Evolutionary conservation across 352 stramenopile species (phyloP), one percentile per base, ranked within the genome.

Genomic region (Phytophthora citrophthora): DNA sequence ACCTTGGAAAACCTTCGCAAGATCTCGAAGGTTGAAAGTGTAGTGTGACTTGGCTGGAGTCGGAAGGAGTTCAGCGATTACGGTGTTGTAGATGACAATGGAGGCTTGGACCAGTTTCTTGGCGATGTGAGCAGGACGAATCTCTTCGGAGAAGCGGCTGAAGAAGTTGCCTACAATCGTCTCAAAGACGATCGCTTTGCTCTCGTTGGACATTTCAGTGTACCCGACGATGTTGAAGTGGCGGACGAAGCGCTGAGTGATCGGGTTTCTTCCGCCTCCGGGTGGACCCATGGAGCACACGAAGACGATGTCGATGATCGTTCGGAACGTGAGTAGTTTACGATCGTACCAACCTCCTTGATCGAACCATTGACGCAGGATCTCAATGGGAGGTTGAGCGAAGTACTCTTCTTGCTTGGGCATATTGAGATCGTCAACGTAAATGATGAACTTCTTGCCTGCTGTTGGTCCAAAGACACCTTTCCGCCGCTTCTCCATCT

Each of bases 371-470:
- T 98, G 95, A 0, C 95, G 80, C 36, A 99, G 50, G 20, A 98
- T 94, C 66, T 99, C 95, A 46, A 99, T 96, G 6, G 95, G 92
- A 8, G 95, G 95, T 74, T 98, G 95, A 1, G 95, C 95, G 46
- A 97, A 97, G 55, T 96, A 98, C 51, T 96, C 88, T 57, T 98
- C 94, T 32, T 92, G 86, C 61, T 97, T 97, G 1, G 95, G 95
- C 95, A 98, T 98, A 69, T 98, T 98, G 7, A 98, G 66, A 59
- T 98, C 95, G 68, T 98, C 95, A 12, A 98, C 84, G 61, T 98
- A 97, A 27, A 98, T 83, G 51, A 98, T 90, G 36, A 94, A 97
- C 40, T 86, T 86, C 72, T 98, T 98, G 6, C 95, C 94, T 3
- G 90, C 88, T 0, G 91, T 81, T 0, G 95, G 94, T 7, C 95